phyloP scores from a whole-genome alignment of 1,284 basidiomycete genomes.

The Marasmius sp. region DNA sequence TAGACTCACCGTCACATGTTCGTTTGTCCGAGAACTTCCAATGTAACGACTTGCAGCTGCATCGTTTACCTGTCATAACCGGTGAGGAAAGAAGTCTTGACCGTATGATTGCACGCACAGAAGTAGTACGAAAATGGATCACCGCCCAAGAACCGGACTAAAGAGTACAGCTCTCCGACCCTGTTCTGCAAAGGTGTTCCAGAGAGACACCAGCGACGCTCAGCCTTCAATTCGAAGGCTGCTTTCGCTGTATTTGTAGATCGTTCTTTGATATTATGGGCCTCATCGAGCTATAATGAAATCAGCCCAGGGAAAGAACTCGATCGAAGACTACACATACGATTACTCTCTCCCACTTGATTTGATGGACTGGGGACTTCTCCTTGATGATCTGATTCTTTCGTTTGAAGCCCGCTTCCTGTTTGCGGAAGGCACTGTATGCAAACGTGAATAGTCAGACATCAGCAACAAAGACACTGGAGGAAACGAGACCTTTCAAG shows the following conservation, averaged over 20 bases:
- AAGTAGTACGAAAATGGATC: conserved; percentile 93
- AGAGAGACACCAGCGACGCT: conserved; percentile 93
- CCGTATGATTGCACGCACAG: conserved; percentile 53
- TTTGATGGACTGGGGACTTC: conserved; percentile 81
- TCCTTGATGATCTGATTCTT: conserved; percentile 88
- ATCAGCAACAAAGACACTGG: background rate
- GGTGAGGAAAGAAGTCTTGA: background rate
- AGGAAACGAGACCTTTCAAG: conserved; percentile 56
- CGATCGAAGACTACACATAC: conserved; percentile 33
- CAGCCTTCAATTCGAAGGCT: conserved; percentile 83
- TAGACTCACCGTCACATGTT: conserved; percentile 74
- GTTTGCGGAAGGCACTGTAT: conserved; percentile 84
- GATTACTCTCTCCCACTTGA: conserved; percentile 85
- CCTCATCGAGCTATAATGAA: conserved; percentile 81
- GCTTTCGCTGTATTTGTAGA: conserved; percentile 96
- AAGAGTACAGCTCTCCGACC: conserved; percentile 96
- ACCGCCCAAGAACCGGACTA: conserved; percentile 89
- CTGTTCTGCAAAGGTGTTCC: conserved; percentile 98
- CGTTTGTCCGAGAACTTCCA: conserved; percentile 88
- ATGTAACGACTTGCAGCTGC: conserved; percentile 87
- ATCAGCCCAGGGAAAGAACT: background rate
- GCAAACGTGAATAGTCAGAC: background rate
- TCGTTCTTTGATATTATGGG: conserved; percentile 97
- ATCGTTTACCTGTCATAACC: conserved; percentile 61
- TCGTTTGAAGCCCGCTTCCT: conserved; percentile 89